Evolutionary conservation across 371 early-diverging fungal genomes (phyloP), one percentile per base, ranked within the genome.

Genomic region (Circinella umbellata): DNA sequence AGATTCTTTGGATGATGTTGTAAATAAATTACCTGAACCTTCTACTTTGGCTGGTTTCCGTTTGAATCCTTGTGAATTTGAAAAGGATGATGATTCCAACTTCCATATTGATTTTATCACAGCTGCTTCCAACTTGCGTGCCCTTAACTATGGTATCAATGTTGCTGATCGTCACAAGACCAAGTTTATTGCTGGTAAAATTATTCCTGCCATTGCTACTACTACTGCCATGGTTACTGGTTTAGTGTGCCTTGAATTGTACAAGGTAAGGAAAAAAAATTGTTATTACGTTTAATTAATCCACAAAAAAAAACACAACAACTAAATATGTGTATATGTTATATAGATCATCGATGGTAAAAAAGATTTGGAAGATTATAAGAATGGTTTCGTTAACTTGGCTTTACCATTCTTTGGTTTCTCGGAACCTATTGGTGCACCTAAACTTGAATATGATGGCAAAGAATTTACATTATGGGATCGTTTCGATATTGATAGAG

Each of bases 151-250:
- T 81, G 91, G 87, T 66, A 99, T 99, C 70, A 78, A 90, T n/a
- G 81, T 84, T 53, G 95, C 98, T 4, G 95, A 99, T 80, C 93
- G 96, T 64, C 95, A 94, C 82, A 93, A 94, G 81, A 97, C 99
- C 73, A 99, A 99, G 89, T 96, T 97, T 76, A 99, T 99, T 85
- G 99, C 99, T 4, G 99, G 99, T 48, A 97, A 97, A 84, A 99
- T 99, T 73, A 99, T 99, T 73, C 99, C 99, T 35, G 99, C 99
- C 53, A 99, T 99, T 86, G 99, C 99, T 10, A 99, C 99, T 3
- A 99, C 99, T 0, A 99, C 99, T 0, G 95, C 99, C 11, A 86
- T 99, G 74, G 97, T 99, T 8, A 98, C 99, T 42, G 99, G 99
- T 51, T 86, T 99, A 49, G 96, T 98, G 17, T 97, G 98, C 80